Conservation (phyloP, 306 rosid genomes). For the Lathyrus sativus region DNA sequence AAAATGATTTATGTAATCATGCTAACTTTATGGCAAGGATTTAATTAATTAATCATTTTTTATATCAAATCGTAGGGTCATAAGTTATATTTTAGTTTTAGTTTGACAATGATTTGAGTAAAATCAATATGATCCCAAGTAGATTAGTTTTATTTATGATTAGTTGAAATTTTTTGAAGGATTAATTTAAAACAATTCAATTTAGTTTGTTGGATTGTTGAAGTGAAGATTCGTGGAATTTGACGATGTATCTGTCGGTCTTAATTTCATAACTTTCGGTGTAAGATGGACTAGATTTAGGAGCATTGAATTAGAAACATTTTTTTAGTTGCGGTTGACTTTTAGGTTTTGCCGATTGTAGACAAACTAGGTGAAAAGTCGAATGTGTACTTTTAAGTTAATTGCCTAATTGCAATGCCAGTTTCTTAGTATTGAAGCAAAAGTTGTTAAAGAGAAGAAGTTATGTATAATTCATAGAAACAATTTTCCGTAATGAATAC, state of each 20-base stretch:
- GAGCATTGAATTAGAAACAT: not conserved
- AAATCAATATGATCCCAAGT: too few species aligned
- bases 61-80: not conserved
- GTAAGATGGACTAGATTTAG: conserved; percentile 1
- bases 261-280: not conserved
- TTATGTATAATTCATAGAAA: too few species aligned
- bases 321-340: not conserved
- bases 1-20: not conserved
- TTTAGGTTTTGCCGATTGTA: not conserved
- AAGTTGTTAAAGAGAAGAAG: too few species aligned
- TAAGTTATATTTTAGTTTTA: too few species aligned
- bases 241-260: not conserved
- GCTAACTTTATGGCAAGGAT: not conserved
- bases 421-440: not conserved
- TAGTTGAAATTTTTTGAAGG: not conserved
- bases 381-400: not conserved
- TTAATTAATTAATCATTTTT: too few species aligned
- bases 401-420: conserved; percentile 1
- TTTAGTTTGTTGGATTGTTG: not conserved
- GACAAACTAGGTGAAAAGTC: not conserved
- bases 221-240: conserved; percentile 19
- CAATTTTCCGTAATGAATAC: too few species aligned
- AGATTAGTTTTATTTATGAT: not conserved
- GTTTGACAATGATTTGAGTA: too few species aligned
- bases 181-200: not conserved